These are phyloP conservation scores for Skeletonema marinoi DNA, from an alignment of 108 stramenopile species.

Conservation along the genomic window DNA sequence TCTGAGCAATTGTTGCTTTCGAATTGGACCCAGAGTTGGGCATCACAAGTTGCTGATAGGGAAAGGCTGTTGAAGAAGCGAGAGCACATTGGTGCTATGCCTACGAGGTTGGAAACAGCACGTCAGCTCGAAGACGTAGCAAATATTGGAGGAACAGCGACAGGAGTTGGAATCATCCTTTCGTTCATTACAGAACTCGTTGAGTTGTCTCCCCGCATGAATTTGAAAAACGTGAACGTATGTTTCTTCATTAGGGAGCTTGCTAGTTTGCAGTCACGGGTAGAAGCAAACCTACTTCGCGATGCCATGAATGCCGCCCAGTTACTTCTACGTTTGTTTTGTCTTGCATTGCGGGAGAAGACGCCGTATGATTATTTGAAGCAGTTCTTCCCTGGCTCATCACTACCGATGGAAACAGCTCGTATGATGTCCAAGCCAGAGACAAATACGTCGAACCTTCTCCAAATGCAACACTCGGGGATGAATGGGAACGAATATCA, in stretches of 20 bases:
- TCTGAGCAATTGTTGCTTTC: slow-evolving; percentile 58
- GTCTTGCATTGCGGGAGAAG: slow-evolving; percentile 67
- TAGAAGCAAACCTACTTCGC: slow-evolving; percentile 55
- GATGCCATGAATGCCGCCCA: slow-evolving; percentile 69
- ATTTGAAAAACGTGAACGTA: slow-evolving; percentile 68
- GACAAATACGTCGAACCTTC: slow-evolving; percentile 49
- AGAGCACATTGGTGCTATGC: slow-evolving; percentile 41
- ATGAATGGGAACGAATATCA: slow-evolving; percentile 16
- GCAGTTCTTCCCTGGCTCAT: slow-evolving; percentile 72
- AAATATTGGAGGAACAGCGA: slow-evolving; percentile 38
- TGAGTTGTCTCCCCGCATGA: slow-evolving; percentile 65
- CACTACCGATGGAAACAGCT: slow-evolving; percentile 54
- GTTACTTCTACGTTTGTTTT: slow-evolving; percentile 69
- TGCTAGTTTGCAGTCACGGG: slow-evolving; percentile 31
- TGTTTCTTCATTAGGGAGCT: slow-evolving; percentile 74
- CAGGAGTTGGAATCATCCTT: slow-evolving; percentile 70
- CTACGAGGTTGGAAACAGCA: slow-evolving; percentile 28
- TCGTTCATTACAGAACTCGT: slow-evolving; percentile 66
- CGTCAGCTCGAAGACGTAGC: slow-evolving; percentile 43
- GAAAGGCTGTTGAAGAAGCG: slow-evolving; percentile 1
- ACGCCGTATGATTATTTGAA: slow-evolving; percentile 45
- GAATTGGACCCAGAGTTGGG: slow-evolving; percentile 69
- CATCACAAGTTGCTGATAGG: slow-evolving; percentile 38
- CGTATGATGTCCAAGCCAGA: slow-evolving; percentile 65
- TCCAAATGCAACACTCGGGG: slow-evolving; percentile 60